Conservation (phyloP, 805 yeast species). For the Monosporozyma aquatica region DNA sequence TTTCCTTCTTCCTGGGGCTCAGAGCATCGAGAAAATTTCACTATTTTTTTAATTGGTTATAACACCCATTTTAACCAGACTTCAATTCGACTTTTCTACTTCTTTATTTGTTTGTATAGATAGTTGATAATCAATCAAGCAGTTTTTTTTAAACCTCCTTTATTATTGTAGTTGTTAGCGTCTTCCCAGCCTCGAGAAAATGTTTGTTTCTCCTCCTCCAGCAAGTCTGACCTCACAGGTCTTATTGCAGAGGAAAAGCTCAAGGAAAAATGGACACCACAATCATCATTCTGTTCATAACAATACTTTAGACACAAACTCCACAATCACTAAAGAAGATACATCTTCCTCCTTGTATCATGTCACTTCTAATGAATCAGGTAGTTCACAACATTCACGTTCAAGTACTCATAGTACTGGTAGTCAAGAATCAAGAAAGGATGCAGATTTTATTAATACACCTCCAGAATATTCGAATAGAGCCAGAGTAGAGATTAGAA, state of each 20-base stretch:
- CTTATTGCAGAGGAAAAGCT: constrained; percentile 8
- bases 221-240: constrained; percentile 21
- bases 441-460: constrained; percentile 25
- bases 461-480: constrained; percentile 30
- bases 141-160: too few relatives aligned
- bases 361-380: neutral
- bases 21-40: too few relatives aligned
- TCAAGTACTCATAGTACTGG: constrained; percentile 2
- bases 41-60: too few relatives aligned
- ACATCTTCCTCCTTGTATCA: neutral
- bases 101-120: too few relatives aligned
- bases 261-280: constrained; percentile 1
- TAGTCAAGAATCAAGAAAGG: constrained; percentile 6
- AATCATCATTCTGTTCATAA: constrained; percentile 5
- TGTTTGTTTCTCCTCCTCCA: constrained; percentile 30
- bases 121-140: too few relatives aligned
- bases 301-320: too few relatives aligned
- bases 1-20: too few relatives aligned
- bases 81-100: too few relatives aligned
- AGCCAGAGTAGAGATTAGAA: constrained; percentile 30
- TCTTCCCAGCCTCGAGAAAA: too few relatives aligned
- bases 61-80: too few relatives aligned
- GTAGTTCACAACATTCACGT: constrained; percentile 3
- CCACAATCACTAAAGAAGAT: neutral
- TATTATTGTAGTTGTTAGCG: too few relatives aligned